Base-by-base conservation (phyloP, 2,329 filamentous ascomycete species). In the Fonsecaea pugnacius region DNA sequence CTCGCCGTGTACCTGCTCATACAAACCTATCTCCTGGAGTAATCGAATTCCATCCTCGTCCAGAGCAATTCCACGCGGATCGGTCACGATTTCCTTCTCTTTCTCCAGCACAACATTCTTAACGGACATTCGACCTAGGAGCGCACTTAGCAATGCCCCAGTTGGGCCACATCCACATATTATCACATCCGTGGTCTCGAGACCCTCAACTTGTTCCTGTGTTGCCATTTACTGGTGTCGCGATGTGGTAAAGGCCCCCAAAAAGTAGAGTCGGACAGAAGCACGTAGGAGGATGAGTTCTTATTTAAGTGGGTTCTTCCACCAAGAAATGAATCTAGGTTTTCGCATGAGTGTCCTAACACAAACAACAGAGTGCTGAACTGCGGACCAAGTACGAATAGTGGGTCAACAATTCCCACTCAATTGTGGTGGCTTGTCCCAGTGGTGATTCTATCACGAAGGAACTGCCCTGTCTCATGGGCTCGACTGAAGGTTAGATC, bases 101-200 rank as follows among this genome's bases (percentile, higher is more conserved):
- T 69, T 72, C 43, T 76, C 74, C 3, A 77, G 38, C 1, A 75
- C 69, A 8, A 75, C 62, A 56, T 75, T 72, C 2, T 38, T 55
- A 8, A 75, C 63, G 1, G 58, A 57, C 64, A 72, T 68, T 27
- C 62, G 67, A 6, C 71, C 71, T 12, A 76, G 65, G 24, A 73
- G 72, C 3, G 66, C 72, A 3, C 72, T 73, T 1, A 76, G 63
- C 62, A 75, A 58, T 8, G 75, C 72, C 2, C 74, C 74, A 0
- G 73, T 74, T 27, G 75, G 75, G 18, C 75, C 75, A 55, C 74
- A 75, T 43, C 75, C 75, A 50, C 73, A 74, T 36, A 76, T 76
- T 4, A 76, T 61, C 16, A 76, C 70, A 36, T 74, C 72, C 1
- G 70, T 73, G 16, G 51, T 57, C 32, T 67, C 61, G 12, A 51